Base-by-base conservation (phyloP, 208 protist species). In the Porcisia hertigi region DNA sequence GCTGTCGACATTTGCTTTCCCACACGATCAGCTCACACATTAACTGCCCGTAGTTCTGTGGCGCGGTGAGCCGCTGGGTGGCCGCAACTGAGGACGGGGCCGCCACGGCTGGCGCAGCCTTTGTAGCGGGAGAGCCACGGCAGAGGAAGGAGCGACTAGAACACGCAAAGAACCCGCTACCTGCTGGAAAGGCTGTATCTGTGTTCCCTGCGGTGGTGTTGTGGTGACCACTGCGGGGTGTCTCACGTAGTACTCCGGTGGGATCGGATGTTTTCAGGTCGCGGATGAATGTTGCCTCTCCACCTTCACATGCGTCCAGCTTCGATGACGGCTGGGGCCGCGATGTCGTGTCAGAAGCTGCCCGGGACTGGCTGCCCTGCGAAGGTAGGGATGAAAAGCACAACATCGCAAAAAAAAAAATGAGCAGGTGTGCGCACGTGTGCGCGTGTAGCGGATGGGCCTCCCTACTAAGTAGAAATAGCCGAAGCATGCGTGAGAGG, bases 1-100 rank as follows among this genome's bases (percentile, higher is more conserved):
- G 77, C n/a, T 69, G 39, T 4, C 77, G 77, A 25, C 73, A 71
- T 43, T 77, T 71, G 16, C 45, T 71, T n/a, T 77, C 71, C 63
- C 77, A 73, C 45, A 47, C 1, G 45, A 69, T 12, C 14, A 73
- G 54, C 52, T 77, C 39, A n/a, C 41, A 14, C n/a, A 73, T 20
- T 1, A 72, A 41, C 57, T 66, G 6, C 9, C 8, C 11, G 77
- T 76, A 63, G 11, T 63, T 16, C 45, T 16, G n/a, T 30, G 23
- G 9, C 70, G 57, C 47, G 14, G n/a, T 39, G 55, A 12, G 70
- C 45, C 14, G 47, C 25, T 54, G 43, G 49, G 8, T 30, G 18
- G 52, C 30, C 18, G 52, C 14, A 12, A 0, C 69, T 4, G 54
- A 9, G 12, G 58, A 63, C 23, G 6, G 23, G 8, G 69, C 20